Evolutionary conservation across 192 early-diverging fungal genomes (phyloP), one percentile per base, ranked within the genome.

Genomic region (Cetraspora pellucida): DNA sequence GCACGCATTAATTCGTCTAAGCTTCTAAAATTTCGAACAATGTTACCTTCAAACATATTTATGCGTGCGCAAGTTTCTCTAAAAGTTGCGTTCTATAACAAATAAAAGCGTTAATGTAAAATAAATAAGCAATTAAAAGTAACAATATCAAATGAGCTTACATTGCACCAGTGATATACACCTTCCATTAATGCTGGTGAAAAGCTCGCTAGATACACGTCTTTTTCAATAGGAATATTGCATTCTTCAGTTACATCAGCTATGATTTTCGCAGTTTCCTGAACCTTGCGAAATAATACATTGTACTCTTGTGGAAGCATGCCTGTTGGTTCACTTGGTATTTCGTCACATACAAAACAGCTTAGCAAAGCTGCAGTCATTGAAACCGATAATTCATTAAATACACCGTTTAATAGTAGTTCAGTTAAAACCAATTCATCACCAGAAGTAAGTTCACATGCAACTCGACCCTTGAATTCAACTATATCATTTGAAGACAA

Each of bases 11-110:
- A 77, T 78, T 98, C 97, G 80, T 99, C 96, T 13, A 99, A 79
- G 47, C 94, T 85, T 61, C 95, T 78, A 85, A 98, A 96, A 0
- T 89, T 87, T 46, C 97, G 90, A 77, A 99, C 96, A 30, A 98
- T 89, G 28, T 89, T 92, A 55, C 97, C 97, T 83, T 99, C 97
- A 87, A 95, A 97, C 10, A 95, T 91, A 60, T 94, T 91, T 1
- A 96, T 97, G 92, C 97, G 92, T 75, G 95, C 92, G 82, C 94
- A 96, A 77, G 97, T 97, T 82, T 97, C 94, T 45, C 85, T 87
- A 81, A 99, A 99, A 78, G 92, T 95, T 44, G 95, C 95, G 0
- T 96, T 96, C 74, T 93, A 86, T 77, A 50, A 17, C 3, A 28
- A 21, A n/a, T 19, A 10, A 10, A 28, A 61, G 14, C 16, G 14